A percentile compares a stretch with the other conserved stretches of the same genome.
Evolutionary conservation across 352 stramenopile genomes (phyloP).

Genomic region (Phytophthora sp.): DNA sequence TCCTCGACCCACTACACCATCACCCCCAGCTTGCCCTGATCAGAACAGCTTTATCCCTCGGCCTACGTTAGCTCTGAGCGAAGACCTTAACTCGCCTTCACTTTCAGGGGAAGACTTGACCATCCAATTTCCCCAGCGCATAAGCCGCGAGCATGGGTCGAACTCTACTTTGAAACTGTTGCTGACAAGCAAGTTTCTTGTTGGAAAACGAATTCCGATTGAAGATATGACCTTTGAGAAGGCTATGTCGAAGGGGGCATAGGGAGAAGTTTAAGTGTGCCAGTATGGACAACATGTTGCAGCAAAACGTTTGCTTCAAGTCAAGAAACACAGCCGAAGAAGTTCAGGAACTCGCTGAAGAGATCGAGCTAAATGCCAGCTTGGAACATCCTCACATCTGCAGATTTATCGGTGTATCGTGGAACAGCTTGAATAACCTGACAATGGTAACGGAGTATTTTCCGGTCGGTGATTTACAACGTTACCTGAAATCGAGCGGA

Average conservation of each 20-base stretch:
- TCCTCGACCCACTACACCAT: no score
- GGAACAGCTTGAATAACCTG: constrained; percentile 52
- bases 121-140: constrained; percentile 5
- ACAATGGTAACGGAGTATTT: constrained; percentile 50
- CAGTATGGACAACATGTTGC: constrained; percentile 37
- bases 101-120: not conserved
- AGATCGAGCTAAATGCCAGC: constrained; percentile 39
- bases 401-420: constrained; percentile 38
- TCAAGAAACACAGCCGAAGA: constrained; percentile 26
- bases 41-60: not conserved
- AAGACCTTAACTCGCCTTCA: not conserved
- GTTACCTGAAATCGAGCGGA: constrained; percentile 22
- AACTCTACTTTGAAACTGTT: constrained; percentile 13
- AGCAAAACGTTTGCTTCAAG: constrained; percentile 42
- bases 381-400: constrained; percentile 38
- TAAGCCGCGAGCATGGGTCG: constrained; percentile 4
- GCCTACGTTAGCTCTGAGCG: constrained; percentile 3
- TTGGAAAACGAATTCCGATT: constrained; percentile 36
- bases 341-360: constrained; percentile 37
- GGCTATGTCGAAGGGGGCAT: constrained; percentile 36
- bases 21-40: no score
- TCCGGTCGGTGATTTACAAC: constrained; percentile 34
- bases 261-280: constrained; percentile 50
- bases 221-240: constrained; percentile 11
- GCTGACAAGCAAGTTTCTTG: constrained; percentile 21